A percentile compares a stretch with the other conserved stretches of the same genome.
Evolutionary conservation across 2,329 filamentous ascomycete species (phyloP).

Genomic region (Diaporthe velutina): DNA sequence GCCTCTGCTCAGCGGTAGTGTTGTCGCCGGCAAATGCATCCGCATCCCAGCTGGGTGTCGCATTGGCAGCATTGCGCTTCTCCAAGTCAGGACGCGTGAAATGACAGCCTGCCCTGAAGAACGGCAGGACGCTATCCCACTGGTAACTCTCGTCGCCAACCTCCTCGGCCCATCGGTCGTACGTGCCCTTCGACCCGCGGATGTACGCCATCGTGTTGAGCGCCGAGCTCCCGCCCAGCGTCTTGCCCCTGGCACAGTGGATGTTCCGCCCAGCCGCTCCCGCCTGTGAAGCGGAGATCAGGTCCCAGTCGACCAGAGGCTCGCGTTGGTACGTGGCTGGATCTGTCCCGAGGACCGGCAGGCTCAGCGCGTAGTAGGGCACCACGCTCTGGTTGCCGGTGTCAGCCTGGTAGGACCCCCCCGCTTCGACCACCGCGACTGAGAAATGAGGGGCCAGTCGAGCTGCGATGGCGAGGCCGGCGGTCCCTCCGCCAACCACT

Average conservation of each 20-base stretch:
- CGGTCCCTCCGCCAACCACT: constrained; percentile 37
- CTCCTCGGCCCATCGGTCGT: constrained; percentile 31
- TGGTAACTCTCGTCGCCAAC: constrained; percentile 28
- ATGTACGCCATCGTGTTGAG: constrained; percentile 30
- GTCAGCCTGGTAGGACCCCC: constrained; percentile 34
- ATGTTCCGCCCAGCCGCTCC: constrained; percentile 10
- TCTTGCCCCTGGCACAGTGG: constrained; percentile 30
- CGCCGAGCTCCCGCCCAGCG: constrained; percentile 23
- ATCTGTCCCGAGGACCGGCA: constrained; percentile 4
- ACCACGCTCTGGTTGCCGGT: constrained; percentile 37
- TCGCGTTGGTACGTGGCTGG: constrained; percentile 19
- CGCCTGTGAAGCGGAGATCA: constrained; percentile 11
- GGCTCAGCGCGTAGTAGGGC: constrained; percentile 27
- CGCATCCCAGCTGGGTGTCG: constrained; percentile 15
- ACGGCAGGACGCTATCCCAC: constrained; percentile 16
- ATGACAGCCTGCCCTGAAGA: constrained; percentile 8
- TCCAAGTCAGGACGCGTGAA: constrained; percentile 23
- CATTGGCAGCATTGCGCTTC: constrained; percentile 14
- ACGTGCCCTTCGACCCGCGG: background rate
- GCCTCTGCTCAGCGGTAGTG: background rate
- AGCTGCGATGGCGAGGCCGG: constrained; percentile 36
- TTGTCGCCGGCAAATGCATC: background rate
- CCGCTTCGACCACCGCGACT: constrained; percentile 37
- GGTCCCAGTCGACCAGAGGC: constrained; percentile 37
- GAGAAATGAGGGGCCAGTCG: constrained; percentile 33